Percentiles rank a stretch among this genome's conserved stretches.
phyloP scores from a whole-genome alignment of 768 basidiomycete genomes.

The Leccinum olivaceopallidum region DNA sequence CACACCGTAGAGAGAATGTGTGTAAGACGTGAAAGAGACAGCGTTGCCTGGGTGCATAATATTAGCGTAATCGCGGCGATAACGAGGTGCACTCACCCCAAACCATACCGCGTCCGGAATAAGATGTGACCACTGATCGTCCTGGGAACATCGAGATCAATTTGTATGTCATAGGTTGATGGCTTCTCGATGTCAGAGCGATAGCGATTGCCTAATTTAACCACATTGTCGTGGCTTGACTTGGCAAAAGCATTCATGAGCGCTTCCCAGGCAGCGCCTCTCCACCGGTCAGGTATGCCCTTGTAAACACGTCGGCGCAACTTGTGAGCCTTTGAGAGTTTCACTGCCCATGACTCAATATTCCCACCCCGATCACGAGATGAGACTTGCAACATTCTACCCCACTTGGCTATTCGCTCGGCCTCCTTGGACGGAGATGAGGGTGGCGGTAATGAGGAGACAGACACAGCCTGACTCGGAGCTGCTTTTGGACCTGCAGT shows the following conservation, averaged over 20 bases:
- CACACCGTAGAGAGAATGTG: slow-evolving; percentile 83
- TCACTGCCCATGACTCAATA: slow-evolving; percentile 69
- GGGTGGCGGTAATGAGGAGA: slow-evolving; percentile 49
- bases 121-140: slow-evolving; percentile 94
- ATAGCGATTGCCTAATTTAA: slow-evolving; percentile 49
- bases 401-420: slow-evolving; percentile 88
- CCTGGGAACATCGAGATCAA: slow-evolving; percentile 95
- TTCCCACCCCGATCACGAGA: slow-evolving; percentile 78
- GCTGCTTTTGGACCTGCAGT: slow-evolving; percentile 47
- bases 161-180: slow-evolving; percentile 92
- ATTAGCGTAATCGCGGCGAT: slow-evolving; percentile 11
- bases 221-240: slow-evolving; percentile 46
- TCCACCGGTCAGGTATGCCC: slow-evolving; percentile 96
- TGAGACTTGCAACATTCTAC: slow-evolving; percentile 78
- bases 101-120: slow-evolving; percentile 94
- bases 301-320: slow-evolving; percentile 83
- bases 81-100: slow-evolving; percentile 63
- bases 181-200: slow-evolving; percentile 71
- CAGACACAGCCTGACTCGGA: slow-evolving; percentile 45
- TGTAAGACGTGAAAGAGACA: slow-evolving; percentile 95
- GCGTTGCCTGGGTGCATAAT: slow-evolving; percentile 66
- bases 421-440: slow-evolving; percentile 59
- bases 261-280: slow-evolving; percentile 88
- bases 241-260: slow-evolving; percentile 60
- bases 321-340: slow-evolving; percentile 63